phyloP scores from a whole-genome alignment of 2,329 filamentous ascomycete genomes.

The Xylariaceae sp. region DNA sequence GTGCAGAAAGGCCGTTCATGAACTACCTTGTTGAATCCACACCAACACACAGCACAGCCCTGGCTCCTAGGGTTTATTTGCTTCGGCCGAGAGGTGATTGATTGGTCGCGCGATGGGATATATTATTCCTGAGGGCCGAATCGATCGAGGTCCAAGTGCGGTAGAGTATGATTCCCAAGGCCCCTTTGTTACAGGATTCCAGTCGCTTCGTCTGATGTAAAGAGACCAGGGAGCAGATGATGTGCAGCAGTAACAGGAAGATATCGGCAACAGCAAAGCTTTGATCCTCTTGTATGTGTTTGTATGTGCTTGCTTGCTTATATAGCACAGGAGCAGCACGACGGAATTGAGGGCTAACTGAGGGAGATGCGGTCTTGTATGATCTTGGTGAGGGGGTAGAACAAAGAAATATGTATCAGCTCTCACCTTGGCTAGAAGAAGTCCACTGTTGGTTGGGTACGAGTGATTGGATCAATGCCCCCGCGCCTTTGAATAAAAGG shows the following conservation, averaged over 20 bases:
- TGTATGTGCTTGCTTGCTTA: neutral
- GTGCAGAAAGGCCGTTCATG: constrained; percentile 8
- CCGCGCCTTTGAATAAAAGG: neutral
- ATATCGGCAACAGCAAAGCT: neutral
- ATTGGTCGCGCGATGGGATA: constrained; percentile 5
- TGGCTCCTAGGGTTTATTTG: constrained; percentile 10
- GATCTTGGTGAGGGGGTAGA: constrained; percentile 1
- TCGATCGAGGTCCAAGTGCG: constrained; percentile 20
- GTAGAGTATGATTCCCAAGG: constrained; percentile 13
- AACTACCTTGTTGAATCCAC: neutral
- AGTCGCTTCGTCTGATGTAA: constrained; percentile 20
- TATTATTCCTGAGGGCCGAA: constrained; percentile 13
- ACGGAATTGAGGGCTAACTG: constrained; percentile 1
- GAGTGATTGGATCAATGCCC: neutral
- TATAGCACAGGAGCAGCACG: neutral
- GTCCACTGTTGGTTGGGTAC: neutral
- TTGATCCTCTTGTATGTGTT: neutral
- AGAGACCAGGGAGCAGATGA: constrained; percentile 5
- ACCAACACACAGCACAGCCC: too few species aligned
- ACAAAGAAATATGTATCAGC: neutral
- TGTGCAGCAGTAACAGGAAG: constrained; percentile 13
- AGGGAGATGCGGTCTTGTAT: neutral
- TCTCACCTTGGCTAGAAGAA: neutral
- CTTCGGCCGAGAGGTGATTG: constrained; percentile 3
- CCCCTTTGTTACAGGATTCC: constrained; percentile 29